phyloP scores from a whole-genome alignment of 805 yeast genomes.

The Candida incommunis region DNA sequence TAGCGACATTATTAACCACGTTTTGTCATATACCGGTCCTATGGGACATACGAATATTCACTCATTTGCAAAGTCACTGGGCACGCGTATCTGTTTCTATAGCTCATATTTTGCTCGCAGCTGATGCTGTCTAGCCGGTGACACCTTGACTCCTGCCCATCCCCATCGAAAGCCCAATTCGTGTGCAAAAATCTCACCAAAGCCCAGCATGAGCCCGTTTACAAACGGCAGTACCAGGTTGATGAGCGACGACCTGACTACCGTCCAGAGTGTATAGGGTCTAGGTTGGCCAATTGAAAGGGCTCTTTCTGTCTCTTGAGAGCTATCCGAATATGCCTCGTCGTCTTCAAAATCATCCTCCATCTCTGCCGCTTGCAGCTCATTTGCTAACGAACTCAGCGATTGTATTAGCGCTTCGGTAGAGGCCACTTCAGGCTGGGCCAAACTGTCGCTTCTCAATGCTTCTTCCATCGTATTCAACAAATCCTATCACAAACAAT shows the following conservation, averaged over 20 bases:
- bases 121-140: background rate
- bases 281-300: conserved; percentile 6
- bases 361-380: too few species aligned
- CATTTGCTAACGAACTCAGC: too few species aligned
- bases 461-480: too few species aligned
- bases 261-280: background rate
- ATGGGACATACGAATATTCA: too few species aligned
- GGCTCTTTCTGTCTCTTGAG: conserved; percentile 4
- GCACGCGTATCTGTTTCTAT: too few species aligned
- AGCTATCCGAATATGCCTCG: conserved; percentile 1
- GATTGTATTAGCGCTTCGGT: too few species aligned
- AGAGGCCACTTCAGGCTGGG: too few species aligned
- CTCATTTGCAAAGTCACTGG: too few species aligned
- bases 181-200: conserved; percentile 90
- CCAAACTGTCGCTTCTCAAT: too few species aligned
- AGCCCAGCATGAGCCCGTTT: conserved; percentile 91
- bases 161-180: conserved; percentile 73
- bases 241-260: conserved; percentile 26
- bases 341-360: conserved; percentile 2
- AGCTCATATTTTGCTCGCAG: background rate
- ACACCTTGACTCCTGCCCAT: conserved; percentile 57
- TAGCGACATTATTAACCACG: too few species aligned
- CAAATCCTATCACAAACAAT: too few species aligned
- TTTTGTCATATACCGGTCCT: too few species aligned
- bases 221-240: conserved; percentile 76